Percentiles rank a stretch among this genome's conserved stretches.
Conservation (phyloP, 768 basidiomycete genomes). For the Boletus barrowsii region DNA sequence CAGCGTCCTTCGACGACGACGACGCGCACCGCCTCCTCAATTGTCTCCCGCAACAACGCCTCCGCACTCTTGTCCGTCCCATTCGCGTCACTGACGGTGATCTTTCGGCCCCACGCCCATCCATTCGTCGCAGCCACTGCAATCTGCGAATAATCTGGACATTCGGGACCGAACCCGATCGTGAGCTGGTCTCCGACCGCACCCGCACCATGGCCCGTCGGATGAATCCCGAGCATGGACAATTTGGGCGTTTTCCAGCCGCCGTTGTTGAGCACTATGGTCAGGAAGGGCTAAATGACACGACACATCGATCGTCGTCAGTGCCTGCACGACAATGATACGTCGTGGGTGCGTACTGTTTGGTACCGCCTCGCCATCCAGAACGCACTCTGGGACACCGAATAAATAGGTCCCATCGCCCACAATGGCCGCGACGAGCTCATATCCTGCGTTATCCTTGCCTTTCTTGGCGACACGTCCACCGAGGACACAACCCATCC, state of each 20-base stretch:
- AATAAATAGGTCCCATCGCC: constrained; percentile 74
- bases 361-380: constrained; percentile 73
- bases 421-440: constrained; percentile 58
- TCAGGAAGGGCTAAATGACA: constrained; percentile 57
- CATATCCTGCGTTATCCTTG: constrained; percentile 33
- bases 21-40: constrained; percentile 49
- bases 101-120: constrained; percentile 56
- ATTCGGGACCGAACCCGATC: constrained; percentile 61
- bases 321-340: neutral
- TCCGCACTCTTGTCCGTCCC: constrained; percentile 20
- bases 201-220: constrained; percentile 50
- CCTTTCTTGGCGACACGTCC: constrained; percentile 25
- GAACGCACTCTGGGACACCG: constrained; percentile 59
- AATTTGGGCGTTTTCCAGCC: constrained; percentile 65
- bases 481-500: constrained; percentile 56
- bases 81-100: constrained; percentile 24
- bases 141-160: constrained; percentile 59
- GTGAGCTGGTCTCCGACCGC: constrained; percentile 47
- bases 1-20: constrained; percentile 59
- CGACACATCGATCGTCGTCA: neutral
- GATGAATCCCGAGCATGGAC: constrained; percentile 66
- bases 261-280: constrained; percentile 69
- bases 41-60: constrained; percentile 32
- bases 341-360: constrained; percentile 41
- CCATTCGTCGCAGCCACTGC: constrained; percentile 67